Percentiles rank a stretch among this genome's conserved stretches.
Evolutionary conservation across 2,329 filamentous ascomycete species (phyloP).

Genomic region (Cytospora chrysosperma): DNA sequence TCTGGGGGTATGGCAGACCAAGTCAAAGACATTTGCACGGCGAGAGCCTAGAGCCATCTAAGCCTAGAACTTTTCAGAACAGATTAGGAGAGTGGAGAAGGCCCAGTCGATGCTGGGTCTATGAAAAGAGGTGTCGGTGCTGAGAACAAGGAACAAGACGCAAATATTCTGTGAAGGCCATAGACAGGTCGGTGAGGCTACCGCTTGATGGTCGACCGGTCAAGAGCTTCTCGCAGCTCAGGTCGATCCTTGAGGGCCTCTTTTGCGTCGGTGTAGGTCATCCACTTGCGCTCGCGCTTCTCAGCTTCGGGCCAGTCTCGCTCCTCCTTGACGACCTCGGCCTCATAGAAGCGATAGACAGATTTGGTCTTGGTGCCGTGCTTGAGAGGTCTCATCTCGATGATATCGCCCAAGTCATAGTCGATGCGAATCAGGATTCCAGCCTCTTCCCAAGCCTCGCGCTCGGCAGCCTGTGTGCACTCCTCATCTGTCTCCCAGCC

Average conservation of each 20-base stretch:
- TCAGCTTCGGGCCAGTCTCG: conserved; percentile 89
- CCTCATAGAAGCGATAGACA: conserved; percentile 81
- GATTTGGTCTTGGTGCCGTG: conserved; percentile 63
- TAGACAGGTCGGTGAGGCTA: conserved; percentile 26
- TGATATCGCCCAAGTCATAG: conserved; percentile 81
- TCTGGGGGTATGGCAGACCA: conserved; percentile 3
- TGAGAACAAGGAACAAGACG: background rate
- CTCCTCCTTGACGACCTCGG: conserved; percentile 82
- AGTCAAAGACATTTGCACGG: background rate
- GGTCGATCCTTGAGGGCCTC: conserved; percentile 74
- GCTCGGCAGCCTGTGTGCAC: conserved; percentile 77
- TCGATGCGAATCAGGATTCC: conserved; percentile 84
- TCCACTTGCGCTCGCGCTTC: conserved; percentile 89
- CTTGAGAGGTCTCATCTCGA: conserved; percentile 80
- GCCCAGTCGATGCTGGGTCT: background rate
- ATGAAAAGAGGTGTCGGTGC: background rate
- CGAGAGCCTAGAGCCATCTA: conserved; percentile 5
- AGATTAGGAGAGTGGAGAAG: conserved; percentile 11
- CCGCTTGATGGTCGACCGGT: conserved; percentile 71
- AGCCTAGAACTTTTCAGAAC: background rate
- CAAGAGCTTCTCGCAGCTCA: conserved; percentile 84
- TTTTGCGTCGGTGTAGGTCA: conserved; percentile 79
- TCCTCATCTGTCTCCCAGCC: conserved; percentile 96
- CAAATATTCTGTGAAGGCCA: background rate
- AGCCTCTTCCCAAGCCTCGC: conserved; percentile 98